Evolutionary conservation across 208 protist genomes (phyloP).

Genomic region (Tetramitus jugosus): DNA sequence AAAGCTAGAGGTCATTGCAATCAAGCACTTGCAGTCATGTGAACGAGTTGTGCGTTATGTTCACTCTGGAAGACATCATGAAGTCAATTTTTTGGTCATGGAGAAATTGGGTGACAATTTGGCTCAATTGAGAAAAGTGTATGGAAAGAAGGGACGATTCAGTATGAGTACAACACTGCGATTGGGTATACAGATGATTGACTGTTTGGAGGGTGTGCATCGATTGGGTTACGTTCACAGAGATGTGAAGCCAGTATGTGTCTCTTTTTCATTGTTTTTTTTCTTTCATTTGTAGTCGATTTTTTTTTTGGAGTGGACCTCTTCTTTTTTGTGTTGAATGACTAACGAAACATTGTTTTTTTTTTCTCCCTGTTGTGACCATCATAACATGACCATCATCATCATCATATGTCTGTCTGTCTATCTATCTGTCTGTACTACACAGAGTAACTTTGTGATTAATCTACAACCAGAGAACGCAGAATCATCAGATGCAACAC

Average conservation of each 20-base stretch:
- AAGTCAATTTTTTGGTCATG: constrained; percentile 89
- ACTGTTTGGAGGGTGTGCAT: constrained; percentile 81
- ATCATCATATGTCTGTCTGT: no score
- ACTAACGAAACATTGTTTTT: no score
- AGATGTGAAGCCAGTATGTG: constrained; percentile 85
- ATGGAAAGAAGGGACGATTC: constrained; percentile 53
- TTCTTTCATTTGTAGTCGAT: no score
- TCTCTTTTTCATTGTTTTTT: no score
- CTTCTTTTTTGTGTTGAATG: no score
- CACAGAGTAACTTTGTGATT: constrained; percentile 81
- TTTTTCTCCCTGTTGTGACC: no score
- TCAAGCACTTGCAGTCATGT: constrained; percentile 72
- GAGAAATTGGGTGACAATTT: constrained; percentile 88
- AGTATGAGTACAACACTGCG: constrained; percentile 75
- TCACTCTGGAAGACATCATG: neutral
- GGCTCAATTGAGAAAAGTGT: constrained; percentile 79
- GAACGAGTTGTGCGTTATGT: neutral
- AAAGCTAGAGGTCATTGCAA: constrained; percentile 24
- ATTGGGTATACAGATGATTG: constrained; percentile 86
- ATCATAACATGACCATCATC: neutral
- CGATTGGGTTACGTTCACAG: constrained; percentile 88
- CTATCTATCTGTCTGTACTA: no score
- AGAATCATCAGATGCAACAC: no score
- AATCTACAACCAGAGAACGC: constrained; percentile 38
- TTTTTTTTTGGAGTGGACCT: no score